These are phyloP conservation scores for Trichomonas tenax DNA, from an alignment of 208 protist genomes.

Conservation along the genomic window DNA sequence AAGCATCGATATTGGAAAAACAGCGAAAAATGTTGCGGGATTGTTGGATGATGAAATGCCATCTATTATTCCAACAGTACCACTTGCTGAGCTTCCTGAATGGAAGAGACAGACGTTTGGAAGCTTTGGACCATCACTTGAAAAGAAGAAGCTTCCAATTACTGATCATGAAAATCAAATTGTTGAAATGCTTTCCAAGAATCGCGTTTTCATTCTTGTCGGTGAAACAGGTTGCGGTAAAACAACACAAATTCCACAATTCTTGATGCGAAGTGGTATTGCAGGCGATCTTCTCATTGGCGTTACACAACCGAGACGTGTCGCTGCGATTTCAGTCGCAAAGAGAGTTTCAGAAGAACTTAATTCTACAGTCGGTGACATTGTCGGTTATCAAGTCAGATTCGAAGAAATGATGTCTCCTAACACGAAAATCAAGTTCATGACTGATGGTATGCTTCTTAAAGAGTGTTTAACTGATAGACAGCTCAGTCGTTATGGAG, in stretches of 20 bases:
- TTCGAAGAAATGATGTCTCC: constrained; percentile 84
- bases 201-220: constrained; percentile 37
- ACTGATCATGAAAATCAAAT: neutral
- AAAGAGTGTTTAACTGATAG: constrained; percentile 79
- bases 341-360: constrained; percentile 27
- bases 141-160: neutral
- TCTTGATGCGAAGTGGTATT: constrained; percentile 20
- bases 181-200: neutral
- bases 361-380: constrained; percentile 22
- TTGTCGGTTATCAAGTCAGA: constrained; percentile 86
- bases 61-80: neutral
- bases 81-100: neutral
- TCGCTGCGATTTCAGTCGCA: constrained; percentile 58
- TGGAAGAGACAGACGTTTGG: neutral
- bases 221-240: constrained; percentile 54
- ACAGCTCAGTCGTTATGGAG: constrained; percentile 64
- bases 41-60: neutral
- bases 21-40: neutral
- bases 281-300: neutral
- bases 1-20: neutral
- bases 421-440: constrained; percentile 84
- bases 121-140: neutral
- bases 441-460: constrained; percentile 95
- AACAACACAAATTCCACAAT: constrained; percentile 54
- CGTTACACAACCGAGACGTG: constrained; percentile 53